Evolutionary conservation across 2,329 filamentous ascomycete species (phyloP), one percentile per base, ranked within the genome.

Genomic region (Pseudogymnoascus sp.): DNA sequence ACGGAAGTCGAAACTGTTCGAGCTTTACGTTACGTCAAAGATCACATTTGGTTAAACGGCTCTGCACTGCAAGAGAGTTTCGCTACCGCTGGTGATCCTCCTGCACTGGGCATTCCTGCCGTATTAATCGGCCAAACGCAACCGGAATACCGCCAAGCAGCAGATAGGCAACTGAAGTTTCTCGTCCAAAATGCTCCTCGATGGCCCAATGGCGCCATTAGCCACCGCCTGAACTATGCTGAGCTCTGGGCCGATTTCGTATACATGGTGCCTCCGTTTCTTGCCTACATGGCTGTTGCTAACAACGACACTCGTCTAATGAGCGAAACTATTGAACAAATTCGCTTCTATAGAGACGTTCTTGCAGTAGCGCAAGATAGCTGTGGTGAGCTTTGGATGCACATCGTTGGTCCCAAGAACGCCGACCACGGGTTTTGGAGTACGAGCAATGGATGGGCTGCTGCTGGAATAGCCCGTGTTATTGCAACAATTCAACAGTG

Each of bases 161-260:
- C 76, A 6, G 63, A 69, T 13, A 72, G 75, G 15, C 77, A 81
- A 67, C 70, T 74, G 37, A 63, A 75, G 2, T 71, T 76, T 61
- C 70, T 80, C 0, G 65, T 79, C 5, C 67, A 67, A 4, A 63
- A 63, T 13, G 76, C 76, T 4, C 76, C 76, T 6, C 71, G 75
- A 54, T 78, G 74, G 66, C 57, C 68, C 13, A 79, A 80, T 61
- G 76, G 76, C 31, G 78, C 79, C 1, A 78, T 81, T 58, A 78
- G 75, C 54, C 79, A 82, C 64, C 73, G 78, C 26, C 68, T 74
- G 24, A 70, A 74, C 13, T 69, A 71, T 5, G 65, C 74, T 3
- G 76, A 80, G 62, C 70, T 80, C 8, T 80, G 78, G 77, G 74
- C 77, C 11, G 79, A 81, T 66, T 78, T 76, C 64, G 62, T 79